Evolutionary conservation across 1,139 yeast species (phyloP), one percentile per base, ranked within the genome.

Genomic region (Magnusiomyces suaveolens): DNA sequence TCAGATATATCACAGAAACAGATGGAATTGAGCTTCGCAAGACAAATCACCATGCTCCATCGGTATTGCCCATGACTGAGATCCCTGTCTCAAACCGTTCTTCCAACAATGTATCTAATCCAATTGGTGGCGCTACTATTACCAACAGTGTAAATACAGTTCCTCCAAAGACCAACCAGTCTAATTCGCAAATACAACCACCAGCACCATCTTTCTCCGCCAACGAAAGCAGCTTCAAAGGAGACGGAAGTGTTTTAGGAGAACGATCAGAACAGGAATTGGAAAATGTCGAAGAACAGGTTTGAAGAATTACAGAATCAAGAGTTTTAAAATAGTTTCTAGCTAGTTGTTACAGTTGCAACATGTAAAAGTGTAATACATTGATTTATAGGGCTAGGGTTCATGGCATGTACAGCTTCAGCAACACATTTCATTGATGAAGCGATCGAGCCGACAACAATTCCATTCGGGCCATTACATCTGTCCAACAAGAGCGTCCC

Each of bases 1-100:
- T 84, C 53, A 69, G 70, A 32, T 84, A 75, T 63, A 74, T 79
- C 60, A 74, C 71, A 57, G 90, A 84, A 67, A 78, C 73, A 44
- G 82, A 78, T 39, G 81, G 82, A 6, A 70, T 75, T 48, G 73
- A 70, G 52, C 57, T 68, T 23, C 72, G 84, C 64, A 53, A 53
- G 55, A 54, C 48, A 25, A 43, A 24, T 52, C 23, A 16, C 33
- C 47, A 43, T 18, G 23, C 50, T 33, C 26, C 43, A 21, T 43
- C 10, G 12, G 41, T 33, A 14, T 18, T 32, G 21, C 41, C 48
- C 16, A 20, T 50, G 26, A 24, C 41, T 3, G 36, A 41, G 26
- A 25, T 41, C 18, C 20, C 41, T 18, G 43, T 38, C n/a, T n/a
- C 43, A 29, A 29, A 12, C 43, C 6, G 18, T 10, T 16, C 43